Conservation (phyloP, 768 basidiomycete species). For the Russula brevipes region DNA sequence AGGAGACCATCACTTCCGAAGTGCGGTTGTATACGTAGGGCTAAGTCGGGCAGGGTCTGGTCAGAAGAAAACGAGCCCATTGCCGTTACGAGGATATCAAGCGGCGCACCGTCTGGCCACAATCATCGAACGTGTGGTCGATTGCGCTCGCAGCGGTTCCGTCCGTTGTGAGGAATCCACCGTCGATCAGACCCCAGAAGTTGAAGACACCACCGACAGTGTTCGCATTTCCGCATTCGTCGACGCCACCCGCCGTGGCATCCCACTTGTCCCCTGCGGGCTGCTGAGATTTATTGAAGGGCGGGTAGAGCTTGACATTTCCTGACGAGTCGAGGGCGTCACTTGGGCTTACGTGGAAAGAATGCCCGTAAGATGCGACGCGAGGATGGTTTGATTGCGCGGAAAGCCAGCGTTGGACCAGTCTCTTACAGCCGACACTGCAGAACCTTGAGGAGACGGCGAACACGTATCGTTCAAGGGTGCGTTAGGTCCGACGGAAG, state of each 20-base stretch:
- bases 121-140: slow-evolving; percentile 51
- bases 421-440: slow-evolving; percentile 14
- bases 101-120: slow-evolving; percentile 64
- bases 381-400: slow-evolving; percentile 62
- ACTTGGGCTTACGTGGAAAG: slow-evolving; percentile 44
- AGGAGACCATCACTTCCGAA: slow-evolving; percentile 55
- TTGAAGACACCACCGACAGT: slow-evolving; percentile 17
- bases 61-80: neutral
- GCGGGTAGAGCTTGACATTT: slow-evolving; percentile 45
- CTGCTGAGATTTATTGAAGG: slow-evolving; percentile 42
- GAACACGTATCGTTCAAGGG: slow-evolving; percentile 24
- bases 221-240: slow-evolving; percentile 35
- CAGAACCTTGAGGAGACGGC: slow-evolving; percentile 3
- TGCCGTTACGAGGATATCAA: slow-evolving; percentile 17
- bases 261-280: slow-evolving; percentile 40
- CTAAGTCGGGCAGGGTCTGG: slow-evolving; percentile 34
- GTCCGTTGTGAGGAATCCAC: slow-evolving; percentile 6
- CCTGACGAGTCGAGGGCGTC: slow-evolving; percentile 36
- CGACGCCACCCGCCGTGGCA: slow-evolving; percentile 26
- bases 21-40: slow-evolving; percentile 60
- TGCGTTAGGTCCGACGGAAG: slow-evolving; percentile 18
- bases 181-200: slow-evolving; percentile 21
- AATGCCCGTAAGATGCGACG: slow-evolving; percentile 79
- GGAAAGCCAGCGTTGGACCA: slow-evolving; percentile 23
- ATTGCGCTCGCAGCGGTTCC: slow-evolving; percentile 37